Conservation (phyloP, 441 rosid species). For the Biscutella auriculata region DNA sequence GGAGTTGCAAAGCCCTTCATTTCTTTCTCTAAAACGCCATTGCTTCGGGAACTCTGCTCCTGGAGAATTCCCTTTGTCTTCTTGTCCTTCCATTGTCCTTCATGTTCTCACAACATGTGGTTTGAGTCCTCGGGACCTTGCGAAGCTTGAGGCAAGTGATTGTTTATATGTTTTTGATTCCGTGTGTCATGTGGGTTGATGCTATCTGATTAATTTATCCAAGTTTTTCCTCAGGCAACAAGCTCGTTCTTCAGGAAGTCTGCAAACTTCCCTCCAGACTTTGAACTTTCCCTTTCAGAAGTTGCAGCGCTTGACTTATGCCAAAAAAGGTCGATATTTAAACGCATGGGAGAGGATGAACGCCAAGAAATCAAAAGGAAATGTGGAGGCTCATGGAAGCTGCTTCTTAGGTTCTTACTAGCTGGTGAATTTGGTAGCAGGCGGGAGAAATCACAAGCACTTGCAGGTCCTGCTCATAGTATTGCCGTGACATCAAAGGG, state of each 20-base stretch:
- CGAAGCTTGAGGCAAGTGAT: slow-evolving; percentile 72
- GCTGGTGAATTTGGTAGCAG: slow-evolving; percentile 89
- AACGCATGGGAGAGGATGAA: slow-evolving; percentile 64
- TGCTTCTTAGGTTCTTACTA: slow-evolving; percentile 73
- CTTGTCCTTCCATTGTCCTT: slow-evolving; percentile 83
- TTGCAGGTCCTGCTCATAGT: slow-evolving; percentile 93
- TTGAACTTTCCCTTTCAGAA: slow-evolving; percentile 63
- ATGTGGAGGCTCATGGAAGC: slow-evolving; percentile 96
- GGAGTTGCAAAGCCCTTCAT: no score
- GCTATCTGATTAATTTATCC: no score
- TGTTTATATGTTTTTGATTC: slow-evolving; percentile 27
- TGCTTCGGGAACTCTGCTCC: slow-evolving; percentile 73
- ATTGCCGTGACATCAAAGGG: slow-evolving; percentile 73
- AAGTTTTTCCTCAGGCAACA: no score
- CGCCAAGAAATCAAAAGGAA: slow-evolving; percentile 54
- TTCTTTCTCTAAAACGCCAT: slow-evolving; percentile 66
- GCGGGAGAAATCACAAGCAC: slow-evolving; percentile 88
- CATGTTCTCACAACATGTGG: slow-evolving; percentile 82
- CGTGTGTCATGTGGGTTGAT: no score
- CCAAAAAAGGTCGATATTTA: slow-evolving; percentile 66
- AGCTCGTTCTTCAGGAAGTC: slow-evolving; percentile 94
- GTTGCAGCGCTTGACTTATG: slow-evolving; percentile 99
- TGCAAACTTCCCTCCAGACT: slow-evolving; percentile 76
- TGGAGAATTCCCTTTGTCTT: slow-evolving; percentile 94
- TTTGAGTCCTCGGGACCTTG: slow-evolving; percentile 91